Conservation (phyloP, 352 stramenopile species). For the Thalassiosira livingstoniorum region DNA sequence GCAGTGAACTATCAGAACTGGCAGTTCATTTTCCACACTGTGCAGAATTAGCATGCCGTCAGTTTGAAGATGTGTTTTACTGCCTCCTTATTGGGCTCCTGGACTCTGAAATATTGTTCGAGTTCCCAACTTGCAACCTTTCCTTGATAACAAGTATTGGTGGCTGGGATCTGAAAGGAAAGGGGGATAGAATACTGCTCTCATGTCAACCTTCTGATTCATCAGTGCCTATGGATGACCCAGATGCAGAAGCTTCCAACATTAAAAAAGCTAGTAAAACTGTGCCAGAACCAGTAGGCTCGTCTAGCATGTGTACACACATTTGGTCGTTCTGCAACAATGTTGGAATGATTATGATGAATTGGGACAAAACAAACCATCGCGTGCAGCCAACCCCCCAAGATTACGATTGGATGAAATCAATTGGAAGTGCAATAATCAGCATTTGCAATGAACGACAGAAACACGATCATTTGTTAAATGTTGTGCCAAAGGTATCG, state of each 20-base stretch:
- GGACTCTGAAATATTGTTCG: slow-evolving; percentile 40
- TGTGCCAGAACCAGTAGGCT: slow-evolving; percentile 33
- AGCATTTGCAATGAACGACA: slow-evolving; percentile 20
- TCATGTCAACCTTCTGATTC: slow-evolving; percentile 17
- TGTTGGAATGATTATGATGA: slow-evolving; percentile 23
- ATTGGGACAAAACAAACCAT: slow-evolving; percentile 13
- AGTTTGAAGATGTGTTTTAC: slow-evolving; percentile 34
- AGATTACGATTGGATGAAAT: slow-evolving; percentile 6
- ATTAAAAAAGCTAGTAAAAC: slow-evolving; percentile 24
- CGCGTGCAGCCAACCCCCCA: background rate
- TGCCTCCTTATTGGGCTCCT: slow-evolving; percentile 24
- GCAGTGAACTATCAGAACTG: slow-evolving; percentile 41
- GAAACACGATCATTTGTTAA: slow-evolving; percentile 19
- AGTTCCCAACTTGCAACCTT: slow-evolving; percentile 42
- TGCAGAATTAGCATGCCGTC: slow-evolving; percentile 7
- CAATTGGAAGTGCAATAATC: slow-evolving; percentile 25
- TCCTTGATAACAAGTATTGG: slow-evolving; percentile 16
- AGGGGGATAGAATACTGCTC: slow-evolving; percentile 22
- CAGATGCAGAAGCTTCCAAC: slow-evolving; percentile 36
- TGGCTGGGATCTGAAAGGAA: slow-evolving; percentile 34
- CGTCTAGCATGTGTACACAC: slow-evolving; percentile 36
- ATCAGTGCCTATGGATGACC: slow-evolving; percentile 4
- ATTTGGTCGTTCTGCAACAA: slow-evolving; percentile 54
- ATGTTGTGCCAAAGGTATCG: slow-evolving; percentile 29
- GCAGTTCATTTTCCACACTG: slow-evolving; percentile 20